A percentile compares a stretch with the other conserved stretches of the same genome.
Conservation (phyloP, 2,329 filamentous ascomycete genomes). For the Calonectria crousiana region DNA sequence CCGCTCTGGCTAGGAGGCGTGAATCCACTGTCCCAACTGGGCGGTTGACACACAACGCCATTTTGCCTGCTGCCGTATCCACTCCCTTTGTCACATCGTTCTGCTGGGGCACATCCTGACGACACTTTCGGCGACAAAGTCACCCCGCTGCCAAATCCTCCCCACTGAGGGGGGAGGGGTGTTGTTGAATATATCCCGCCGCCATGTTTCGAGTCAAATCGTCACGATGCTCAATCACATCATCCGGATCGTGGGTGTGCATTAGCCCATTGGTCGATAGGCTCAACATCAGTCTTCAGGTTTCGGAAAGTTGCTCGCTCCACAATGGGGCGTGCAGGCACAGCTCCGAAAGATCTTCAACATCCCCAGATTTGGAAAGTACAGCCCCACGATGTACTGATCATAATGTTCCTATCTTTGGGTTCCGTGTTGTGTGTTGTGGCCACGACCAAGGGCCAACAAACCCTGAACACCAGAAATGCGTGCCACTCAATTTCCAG, state of each 20-base stretch:
- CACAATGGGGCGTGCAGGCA: conserved; percentile 35
- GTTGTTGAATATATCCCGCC: conserved; percentile 37
- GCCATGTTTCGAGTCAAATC: conserved; percentile 42
- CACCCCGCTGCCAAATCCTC: conserved; percentile 38
- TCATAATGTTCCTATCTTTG: conserved; percentile 12
- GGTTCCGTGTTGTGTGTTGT: conserved; percentile 33
- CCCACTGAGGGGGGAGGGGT: conserved; percentile 32
- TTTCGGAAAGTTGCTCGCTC: conserved; percentile 33
- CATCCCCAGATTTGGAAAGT: conserved; percentile 33
- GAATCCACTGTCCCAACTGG: conserved; percentile 40
- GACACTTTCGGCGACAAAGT: conserved; percentile 34
- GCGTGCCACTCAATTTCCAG: conserved; percentile 24
- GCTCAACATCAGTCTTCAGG: conserved; percentile 29
- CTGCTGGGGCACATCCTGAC: conserved; percentile 34
- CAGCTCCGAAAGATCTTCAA: conserved; percentile 31
- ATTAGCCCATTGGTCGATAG: conserved; percentile 37
- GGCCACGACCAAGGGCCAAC: conserved; percentile 41
- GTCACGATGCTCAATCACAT: conserved; percentile 43
- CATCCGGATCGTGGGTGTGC: conserved; percentile 41
- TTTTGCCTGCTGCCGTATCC: conserved; percentile 36
- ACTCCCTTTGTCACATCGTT: conserved; percentile 28
- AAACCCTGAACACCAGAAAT: conserved; percentile 37
- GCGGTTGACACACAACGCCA: conserved; percentile 39
- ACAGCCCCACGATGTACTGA: conserved; percentile 23
- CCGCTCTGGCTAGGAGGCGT: conserved; percentile 39